These are phyloP conservation scores for Elaeis oleifera DNA, from an alignment of 202 grass and related monocot genomes.

Conservation along the genomic window DNA sequence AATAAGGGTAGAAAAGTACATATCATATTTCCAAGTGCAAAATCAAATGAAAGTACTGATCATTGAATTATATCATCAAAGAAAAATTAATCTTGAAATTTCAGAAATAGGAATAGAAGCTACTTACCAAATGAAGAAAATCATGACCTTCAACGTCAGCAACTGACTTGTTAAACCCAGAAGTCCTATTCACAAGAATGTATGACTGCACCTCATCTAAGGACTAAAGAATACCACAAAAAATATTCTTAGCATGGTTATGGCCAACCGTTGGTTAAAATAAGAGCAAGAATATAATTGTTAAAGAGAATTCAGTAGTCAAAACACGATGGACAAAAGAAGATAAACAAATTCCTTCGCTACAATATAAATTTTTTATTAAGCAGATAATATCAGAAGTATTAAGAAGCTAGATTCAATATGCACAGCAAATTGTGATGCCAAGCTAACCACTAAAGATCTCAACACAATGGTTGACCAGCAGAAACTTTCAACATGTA, in stretches of 20 bases:
- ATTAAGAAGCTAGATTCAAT: too few relatives aligned
- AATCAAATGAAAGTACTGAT: too few relatives aligned
- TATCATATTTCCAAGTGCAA: too few relatives aligned
- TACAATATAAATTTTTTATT: too few relatives aligned
- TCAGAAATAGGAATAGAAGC: conserved; percentile 2
- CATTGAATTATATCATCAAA: conserved; percentile 3
- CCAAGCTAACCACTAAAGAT: too few relatives aligned
- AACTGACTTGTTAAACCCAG: conserved; percentile 19
- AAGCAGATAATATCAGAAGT: too few relatives aligned
- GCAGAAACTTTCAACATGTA: too few relatives aligned
- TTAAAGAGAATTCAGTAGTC: too few relatives aligned
- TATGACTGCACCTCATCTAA: conserved; percentile 96
- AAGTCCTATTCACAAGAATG: conserved; percentile 59
- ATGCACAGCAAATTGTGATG: too few relatives aligned
- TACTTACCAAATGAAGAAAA: conserved; percentile 56
- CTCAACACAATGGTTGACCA: too few relatives aligned
- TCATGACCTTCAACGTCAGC: conserved; percentile 37
- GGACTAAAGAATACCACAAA: conserved; percentile 32
- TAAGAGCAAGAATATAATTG: too few relatives aligned
- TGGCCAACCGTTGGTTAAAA: conserved; percentile 2
- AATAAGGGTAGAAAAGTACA: too few relatives aligned
- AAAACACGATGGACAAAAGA: background rate
- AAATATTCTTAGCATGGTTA: conserved; percentile 4
- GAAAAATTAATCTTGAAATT: background rate
- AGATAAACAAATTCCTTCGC: background rate